Percentiles rank a stretch among this genome's conserved stretches.
phyloP scores from a whole-genome alignment of 2,329 filamentous ascomycete species.

The Trichoderma gracile region DNA sequence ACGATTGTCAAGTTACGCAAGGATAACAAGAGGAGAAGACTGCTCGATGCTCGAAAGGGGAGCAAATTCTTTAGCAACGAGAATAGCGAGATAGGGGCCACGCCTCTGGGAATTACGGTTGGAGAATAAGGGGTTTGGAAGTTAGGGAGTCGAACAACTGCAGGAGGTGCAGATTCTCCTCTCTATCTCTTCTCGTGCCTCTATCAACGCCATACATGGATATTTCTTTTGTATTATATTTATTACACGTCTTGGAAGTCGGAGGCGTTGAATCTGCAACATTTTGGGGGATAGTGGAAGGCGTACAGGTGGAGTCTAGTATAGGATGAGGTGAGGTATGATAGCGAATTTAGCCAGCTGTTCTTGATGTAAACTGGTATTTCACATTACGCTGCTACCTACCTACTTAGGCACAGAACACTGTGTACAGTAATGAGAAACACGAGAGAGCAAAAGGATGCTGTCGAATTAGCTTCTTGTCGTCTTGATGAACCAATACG shows the following conservation, averaged over 20 bases:
- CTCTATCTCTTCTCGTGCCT: not conserved
- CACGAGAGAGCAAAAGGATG: not conserved
- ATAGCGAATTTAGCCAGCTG: conserved; percentile 1
- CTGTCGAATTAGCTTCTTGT: not conserved
- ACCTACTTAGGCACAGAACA: too few relatives aligned
- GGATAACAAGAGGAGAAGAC: conserved; percentile 12
- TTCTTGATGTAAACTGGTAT: not conserved
- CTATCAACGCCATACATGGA: not conserved
- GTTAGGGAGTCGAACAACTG: too few relatives aligned
- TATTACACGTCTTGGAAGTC: not conserved
- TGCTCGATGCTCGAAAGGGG: conserved; percentile 2
- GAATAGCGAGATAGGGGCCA: not conserved
- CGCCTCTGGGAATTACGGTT: not conserved
- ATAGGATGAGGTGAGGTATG: too few relatives aligned
- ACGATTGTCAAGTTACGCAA: conserved; percentile 24
- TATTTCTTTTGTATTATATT: not conserved
- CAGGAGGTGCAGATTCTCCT: too few relatives aligned
- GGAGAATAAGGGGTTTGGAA: not conserved
- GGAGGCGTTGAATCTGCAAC: not conserved
- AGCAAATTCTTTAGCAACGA: conserved; percentile 4
- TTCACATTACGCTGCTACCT: too few relatives aligned
- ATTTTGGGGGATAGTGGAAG: not conserved
- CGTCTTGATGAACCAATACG: not conserved
- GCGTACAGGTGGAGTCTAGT: not conserved
- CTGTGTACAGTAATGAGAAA: too few relatives aligned